Conservation (phyloP, 495 filamentous ascomycete species). For the Penicillium malachiteum region DNA sequence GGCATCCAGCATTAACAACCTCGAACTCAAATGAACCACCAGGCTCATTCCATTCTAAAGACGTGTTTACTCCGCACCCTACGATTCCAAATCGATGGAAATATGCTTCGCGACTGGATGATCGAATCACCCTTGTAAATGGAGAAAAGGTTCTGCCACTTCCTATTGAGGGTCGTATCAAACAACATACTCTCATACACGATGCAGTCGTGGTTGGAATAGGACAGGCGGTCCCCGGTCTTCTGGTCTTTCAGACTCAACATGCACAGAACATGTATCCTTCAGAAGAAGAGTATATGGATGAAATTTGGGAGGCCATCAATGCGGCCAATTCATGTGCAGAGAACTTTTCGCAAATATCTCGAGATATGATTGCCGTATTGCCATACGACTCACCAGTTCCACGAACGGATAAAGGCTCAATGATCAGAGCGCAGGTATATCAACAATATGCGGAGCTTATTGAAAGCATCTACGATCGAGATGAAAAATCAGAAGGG, state of each 20-base stretch:
- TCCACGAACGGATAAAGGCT: slow-evolving; percentile 55
- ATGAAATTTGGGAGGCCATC: slow-evolving; percentile 48
- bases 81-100: slow-evolving; percentile 61
- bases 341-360: slow-evolving; percentile 56
- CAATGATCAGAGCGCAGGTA: slow-evolving; percentile 55
- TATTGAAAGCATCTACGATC: slow-evolving; percentile 50
- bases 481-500: slow-evolving; percentile 27
- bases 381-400: slow-evolving; percentile 43
- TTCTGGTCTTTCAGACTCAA: slow-evolving; percentile 50
- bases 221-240: slow-evolving; percentile 47
- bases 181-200: slow-evolving; percentile 46
- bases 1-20: slow-evolving; percentile 48
- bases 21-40: slow-evolving; percentile 55
- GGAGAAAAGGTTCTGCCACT: slow-evolving; percentile 72
- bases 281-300: slow-evolving; percentile 40
- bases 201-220: slow-evolving; percentile 62
- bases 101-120: slow-evolving; percentile 61
- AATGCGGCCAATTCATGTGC: slow-evolving; percentile 48
- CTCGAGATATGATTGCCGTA: slow-evolving; percentile 51
- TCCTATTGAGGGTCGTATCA: slow-evolving; percentile 57
- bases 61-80: slow-evolving; percentile 63
- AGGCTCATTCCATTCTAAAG: slow-evolving; percentile 55
- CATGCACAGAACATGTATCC: slow-evolving; percentile 25
- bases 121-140: slow-evolving; percentile 61
- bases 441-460: slow-evolving; percentile 45